Evolutionary conservation across 2,329 filamentous ascomycete species (phyloP), one percentile per base, ranked within the genome.

Genomic region (Paecilomyces formosus): DNA sequence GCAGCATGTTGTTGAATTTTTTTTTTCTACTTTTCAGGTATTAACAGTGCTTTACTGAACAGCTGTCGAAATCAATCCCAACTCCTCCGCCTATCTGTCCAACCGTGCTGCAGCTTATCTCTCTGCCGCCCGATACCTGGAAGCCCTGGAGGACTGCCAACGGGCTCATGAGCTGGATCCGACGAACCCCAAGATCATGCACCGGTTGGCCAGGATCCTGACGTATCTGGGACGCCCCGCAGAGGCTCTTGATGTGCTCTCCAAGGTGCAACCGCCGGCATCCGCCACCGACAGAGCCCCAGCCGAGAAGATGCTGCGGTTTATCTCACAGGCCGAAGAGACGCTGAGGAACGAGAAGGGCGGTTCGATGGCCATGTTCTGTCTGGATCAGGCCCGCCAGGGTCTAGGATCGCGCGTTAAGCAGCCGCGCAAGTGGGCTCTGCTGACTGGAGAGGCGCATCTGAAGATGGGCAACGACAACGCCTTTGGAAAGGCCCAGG

Each of bases 21-120:
- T 18, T 53, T 5, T 18, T 45, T 26, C 28, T 22, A 18, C 8
- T 39, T 21, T 33, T 39, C 55, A 45, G 52, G 22, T 28, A 60
- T 57, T 26, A 57, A 53, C 61, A 55, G 57, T 52, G 28, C 45
- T 31, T 12, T 55, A 50, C 61, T 62, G 57, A 65, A 58, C 71
- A 97, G 94, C 94, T 61, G 89, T 99, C 69, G 89, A 94, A 66
- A 84, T 93, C 62, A 87, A 93, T 68, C 92, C 92, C 57, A 82
- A 87, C 67, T 95, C 92, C 55, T 81, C 92, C 35, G 96, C 92
- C 53, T 97, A 96, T 75, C 84, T 96, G 64, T 93, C 90, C 73
- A 99, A 99, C 81, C 88, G 94, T 68, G 92, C 94, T 45, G 94
- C 94, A 30, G 94, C 94, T 35, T 91, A 90, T 78, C 96, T 99